Percentiles rank a stretch among this genome's conserved stretches.
Evolutionary conservation across 78 protist species (phyloP).

Genomic region (Dictyostelium discoideum): DNA sequence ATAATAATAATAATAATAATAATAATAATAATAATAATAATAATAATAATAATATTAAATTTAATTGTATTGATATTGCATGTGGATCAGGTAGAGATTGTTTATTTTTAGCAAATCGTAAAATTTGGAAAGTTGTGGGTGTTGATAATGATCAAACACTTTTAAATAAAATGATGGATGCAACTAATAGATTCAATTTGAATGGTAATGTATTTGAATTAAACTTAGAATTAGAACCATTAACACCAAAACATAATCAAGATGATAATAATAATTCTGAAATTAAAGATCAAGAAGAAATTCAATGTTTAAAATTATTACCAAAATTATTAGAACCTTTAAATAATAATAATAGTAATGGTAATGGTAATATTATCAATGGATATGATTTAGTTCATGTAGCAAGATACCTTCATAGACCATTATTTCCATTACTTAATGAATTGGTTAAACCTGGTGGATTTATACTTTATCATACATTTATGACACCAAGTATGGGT

Average conservation of each 20-base stretch:
- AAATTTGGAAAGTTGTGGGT: not conserved
- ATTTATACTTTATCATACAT: constrained; percentile 65
- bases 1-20: not conserved
- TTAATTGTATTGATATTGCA: constrained; percentile 67
- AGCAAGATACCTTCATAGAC: constrained; percentile 77
- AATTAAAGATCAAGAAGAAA: not conserved
- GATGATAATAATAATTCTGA: not conserved
- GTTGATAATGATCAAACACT: constrained; percentile 54
- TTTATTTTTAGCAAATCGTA: constrained; percentile 14
- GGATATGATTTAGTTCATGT: constrained; percentile 70
- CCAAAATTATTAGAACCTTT: not conserved
- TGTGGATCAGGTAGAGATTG: constrained; percentile 84
- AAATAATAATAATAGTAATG: not conserved
- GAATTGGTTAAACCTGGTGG: constrained; percentile 55
- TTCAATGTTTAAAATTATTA: not conserved
- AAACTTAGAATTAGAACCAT: not conserved
- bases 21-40: not conserved
- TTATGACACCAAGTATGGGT: constrained; percentile 72
- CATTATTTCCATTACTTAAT: constrained; percentile 41
- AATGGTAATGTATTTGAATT: not conserved
- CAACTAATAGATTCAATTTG: not conserved
- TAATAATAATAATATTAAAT: not conserved
- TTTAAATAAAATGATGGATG: constrained; percentile 26
- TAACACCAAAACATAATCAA: not conserved
- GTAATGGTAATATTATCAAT: not conserved